Evolutionary conservation across 2,329 filamentous ascomycete genomes (phyloP).

Genomic region (Orbilia oligospora): DNA sequence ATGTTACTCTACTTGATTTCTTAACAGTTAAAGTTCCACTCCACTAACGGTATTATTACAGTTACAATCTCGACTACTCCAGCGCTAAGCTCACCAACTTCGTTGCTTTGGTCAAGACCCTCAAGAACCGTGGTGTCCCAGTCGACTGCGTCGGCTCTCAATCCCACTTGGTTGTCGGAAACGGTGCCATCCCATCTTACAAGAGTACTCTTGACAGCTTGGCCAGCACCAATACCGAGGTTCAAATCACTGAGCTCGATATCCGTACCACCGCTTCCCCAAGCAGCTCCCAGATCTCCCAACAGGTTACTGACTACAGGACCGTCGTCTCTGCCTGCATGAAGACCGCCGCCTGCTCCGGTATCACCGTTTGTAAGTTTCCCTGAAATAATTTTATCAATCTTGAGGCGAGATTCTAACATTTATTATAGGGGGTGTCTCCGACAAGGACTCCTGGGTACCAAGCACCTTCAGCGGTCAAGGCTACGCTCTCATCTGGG

Average conservation of each 20-base stretch:
- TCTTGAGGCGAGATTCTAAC: conserved; percentile 21
- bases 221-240: conserved; percentile 71
- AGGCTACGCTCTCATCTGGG: conserved; percentile 72
- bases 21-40: conserved; percentile 37
- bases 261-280: conserved; percentile 73
- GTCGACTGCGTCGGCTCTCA: conserved; percentile 77
- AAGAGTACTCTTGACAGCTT: conserved; percentile 71
- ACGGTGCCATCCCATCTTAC: conserved; percentile 67
- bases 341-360: conserved; percentile 74
- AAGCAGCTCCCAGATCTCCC: conserved; percentile 68
- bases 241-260: conserved; percentile 78
- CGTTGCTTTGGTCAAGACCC: conserved; percentile 74
- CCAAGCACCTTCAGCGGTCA: conserved; percentile 68
- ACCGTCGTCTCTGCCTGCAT: conserved; percentile 73
- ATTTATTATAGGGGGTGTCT: conserved; percentile 65
- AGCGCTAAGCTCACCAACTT: conserved; percentile 74
- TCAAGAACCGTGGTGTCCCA: conserved; percentile 74
- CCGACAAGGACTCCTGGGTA: conserved; percentile 72
- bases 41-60: conserved; percentile 21
- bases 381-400: not conserved
- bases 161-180: conserved; percentile 71
- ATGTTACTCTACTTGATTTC: conserved; percentile 67
- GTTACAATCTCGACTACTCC: conserved; percentile 76
- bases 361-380: conserved; percentile 74
- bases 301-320: conserved; percentile 63